Evolutionary conservation across 495 filamentous ascomycete species (phyloP).

Genomic region (Penicillium paxilli): DNA sequence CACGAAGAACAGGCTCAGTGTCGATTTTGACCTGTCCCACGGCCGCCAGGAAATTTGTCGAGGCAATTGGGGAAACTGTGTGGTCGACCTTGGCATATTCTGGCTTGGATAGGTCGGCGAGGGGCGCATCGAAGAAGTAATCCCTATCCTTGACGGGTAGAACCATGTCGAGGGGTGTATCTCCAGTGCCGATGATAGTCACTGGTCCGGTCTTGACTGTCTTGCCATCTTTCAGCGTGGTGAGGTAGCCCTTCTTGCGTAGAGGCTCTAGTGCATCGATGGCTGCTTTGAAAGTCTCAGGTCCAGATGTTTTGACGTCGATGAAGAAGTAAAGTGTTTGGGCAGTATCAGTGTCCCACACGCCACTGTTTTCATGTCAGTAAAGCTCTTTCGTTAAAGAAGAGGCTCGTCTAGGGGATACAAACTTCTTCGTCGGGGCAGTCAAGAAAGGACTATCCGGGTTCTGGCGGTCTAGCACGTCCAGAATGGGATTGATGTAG

Average conservation of each 20-base stretch:
- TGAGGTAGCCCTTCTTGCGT: constrained; percentile 60
- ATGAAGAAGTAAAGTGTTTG: constrained; percentile 71
- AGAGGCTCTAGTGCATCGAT: constrained; percentile 64
- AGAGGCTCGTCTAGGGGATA: background rate
- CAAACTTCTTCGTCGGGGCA: constrained; percentile 41
- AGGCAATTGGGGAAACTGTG: constrained; percentile 53
- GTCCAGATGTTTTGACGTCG: constrained; percentile 64
- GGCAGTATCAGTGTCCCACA: constrained; percentile 49
- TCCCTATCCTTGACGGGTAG: constrained; percentile 49
- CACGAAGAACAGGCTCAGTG: constrained; percentile 30
- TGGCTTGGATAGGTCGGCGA: constrained; percentile 44
- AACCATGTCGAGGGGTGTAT: constrained; percentile 68
- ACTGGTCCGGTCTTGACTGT: constrained; percentile 53
- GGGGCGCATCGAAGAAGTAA: constrained; percentile 64
- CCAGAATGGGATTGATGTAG: constrained; percentile 57
- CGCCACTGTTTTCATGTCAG: constrained; percentile 31
- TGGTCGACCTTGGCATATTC: constrained; percentile 44
- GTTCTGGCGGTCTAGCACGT: constrained; percentile 53
- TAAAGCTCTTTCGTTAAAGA: background rate
- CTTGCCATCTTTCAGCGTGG: constrained; percentile 52
- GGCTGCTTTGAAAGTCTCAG: constrained; percentile 55
- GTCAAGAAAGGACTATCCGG: constrained; percentile 37
- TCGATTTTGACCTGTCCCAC: constrained; percentile 41
- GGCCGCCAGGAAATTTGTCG: constrained; percentile 39
- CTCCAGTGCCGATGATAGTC: constrained; percentile 79